phyloP scores from a whole-genome alignment of 495 filamentous ascomycete genomes.

The Xylaria intraflava region DNA sequence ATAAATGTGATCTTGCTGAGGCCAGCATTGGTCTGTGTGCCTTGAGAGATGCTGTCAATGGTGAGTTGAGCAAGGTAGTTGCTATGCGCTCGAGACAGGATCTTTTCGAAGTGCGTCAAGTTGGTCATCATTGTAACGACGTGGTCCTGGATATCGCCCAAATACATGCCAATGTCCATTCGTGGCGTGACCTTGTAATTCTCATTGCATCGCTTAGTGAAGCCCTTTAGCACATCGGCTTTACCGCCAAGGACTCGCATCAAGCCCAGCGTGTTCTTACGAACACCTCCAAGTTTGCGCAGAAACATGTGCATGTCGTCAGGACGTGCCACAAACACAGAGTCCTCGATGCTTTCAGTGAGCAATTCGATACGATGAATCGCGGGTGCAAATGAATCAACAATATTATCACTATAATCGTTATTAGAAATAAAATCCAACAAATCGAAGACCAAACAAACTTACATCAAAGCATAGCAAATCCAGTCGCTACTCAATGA shows the following conservation, averaged over 20 bases:
- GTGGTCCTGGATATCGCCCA: slow-evolving; percentile 97
- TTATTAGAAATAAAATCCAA: slow-evolving; percentile 8
- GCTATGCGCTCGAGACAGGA: slow-evolving; percentile 88
- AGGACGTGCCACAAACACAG: slow-evolving; percentile 81
- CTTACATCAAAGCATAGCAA: slow-evolving; percentile 95
- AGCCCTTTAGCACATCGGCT: slow-evolving; percentile 93
- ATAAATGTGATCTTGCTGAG: slow-evolving; percentile 93
- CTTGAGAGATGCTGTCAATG: slow-evolving; percentile 77
- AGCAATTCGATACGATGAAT: slow-evolving; percentile 80
- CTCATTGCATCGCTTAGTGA: slow-evolving; percentile 96
- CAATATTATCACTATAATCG: slow-evolving; percentile 74
- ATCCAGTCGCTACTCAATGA: slow-evolving; percentile 94
- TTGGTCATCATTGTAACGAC: slow-evolving; percentile 99
- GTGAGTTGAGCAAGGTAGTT: slow-evolving; percentile 95
- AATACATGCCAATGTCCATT: slow-evolving; percentile 91
- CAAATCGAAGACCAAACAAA: not conserved
- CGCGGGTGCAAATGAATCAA: slow-evolving; percentile 86
- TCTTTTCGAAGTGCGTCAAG: slow-evolving; percentile 92
- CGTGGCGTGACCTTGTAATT: slow-evolving; percentile 90
- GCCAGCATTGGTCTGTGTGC: slow-evolving; percentile 73
- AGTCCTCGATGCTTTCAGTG: slow-evolving; percentile 89
- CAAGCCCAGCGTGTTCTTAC: slow-evolving; percentile 89
- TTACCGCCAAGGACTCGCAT: slow-evolving; percentile 93
- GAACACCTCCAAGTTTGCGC: slow-evolving; percentile 77
- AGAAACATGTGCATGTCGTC: slow-evolving; percentile 83